Conservation (phyloP, 2,329 filamentous ascomycete species). For the Stylonectria norvegica region DNA sequence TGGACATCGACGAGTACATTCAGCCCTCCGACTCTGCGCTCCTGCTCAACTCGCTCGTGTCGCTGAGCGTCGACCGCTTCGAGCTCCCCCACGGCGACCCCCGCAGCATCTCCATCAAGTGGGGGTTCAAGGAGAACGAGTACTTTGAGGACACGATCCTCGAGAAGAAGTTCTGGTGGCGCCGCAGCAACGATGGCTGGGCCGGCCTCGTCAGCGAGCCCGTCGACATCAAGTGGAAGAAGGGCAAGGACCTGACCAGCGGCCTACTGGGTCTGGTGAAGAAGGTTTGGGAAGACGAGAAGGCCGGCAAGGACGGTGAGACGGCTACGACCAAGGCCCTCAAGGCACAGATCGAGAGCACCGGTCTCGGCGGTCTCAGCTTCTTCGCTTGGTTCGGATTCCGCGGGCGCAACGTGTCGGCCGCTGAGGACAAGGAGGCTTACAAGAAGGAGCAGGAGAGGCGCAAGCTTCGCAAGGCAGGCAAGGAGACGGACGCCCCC, state of each 20-base stretch:
- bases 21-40: conserved; percentile 74
- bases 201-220: conserved; percentile 82
- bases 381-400: conserved; percentile 93
- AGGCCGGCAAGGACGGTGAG: conserved; percentile 42
- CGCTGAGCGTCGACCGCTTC: conserved; percentile 73
- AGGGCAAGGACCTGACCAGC: conserved; percentile 73
- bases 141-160: conserved; percentile 74
- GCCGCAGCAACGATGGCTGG: conserved; percentile 65
- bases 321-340: conserved; percentile 49
- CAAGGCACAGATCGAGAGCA: conserved; percentile 54
- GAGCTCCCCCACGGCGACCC: conserved; percentile 77
- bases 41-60: conserved; percentile 64
- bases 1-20: conserved; percentile 84
- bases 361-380: conserved; percentile 62
- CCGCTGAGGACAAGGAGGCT: conserved; percentile 66
- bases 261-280: conserved; percentile 74
- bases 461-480: conserved; percentile 46
- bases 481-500: conserved; percentile 47
- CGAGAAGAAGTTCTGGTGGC: conserved; percentile 91
- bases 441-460: conserved; percentile 58
- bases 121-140: conserved; percentile 78
- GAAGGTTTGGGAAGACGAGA: conserved; percentile 61
- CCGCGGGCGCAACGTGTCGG: conserved; percentile 64
- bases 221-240: conserved; percentile 82
- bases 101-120: conserved; percentile 71